Base-by-base conservation (phyloP, 2,329 filamentous ascomycete species). In the Pseudogymnoascus sp. region DNA sequence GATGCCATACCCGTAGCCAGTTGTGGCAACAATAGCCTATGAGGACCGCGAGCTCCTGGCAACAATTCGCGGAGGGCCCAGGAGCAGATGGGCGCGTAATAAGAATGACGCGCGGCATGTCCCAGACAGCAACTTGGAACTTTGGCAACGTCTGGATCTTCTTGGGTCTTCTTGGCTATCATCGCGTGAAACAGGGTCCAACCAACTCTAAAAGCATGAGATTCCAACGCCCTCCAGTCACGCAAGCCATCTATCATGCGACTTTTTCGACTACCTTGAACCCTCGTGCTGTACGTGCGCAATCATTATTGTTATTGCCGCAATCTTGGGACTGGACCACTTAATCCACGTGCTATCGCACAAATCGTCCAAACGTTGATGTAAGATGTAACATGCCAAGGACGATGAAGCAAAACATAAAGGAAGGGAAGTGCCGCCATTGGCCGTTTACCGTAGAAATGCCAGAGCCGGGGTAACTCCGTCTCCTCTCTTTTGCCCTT, bases 121-220 rank as follows among this genome's bases (percentile, higher is more conserved):
- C 26, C 47, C 47, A 33, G 47, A 56, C 26, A 13, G 4, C 47
- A 19, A 56, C 47, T 10, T 56, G 47, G 26, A 56, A 31, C 47
- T 33, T 56, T 33, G 26, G 26, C n/a, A 53, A 8, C 26, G 7
- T 33, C 47, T 56, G n/a, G 47, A 33, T 56, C 47, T 56, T 56
- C 47, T 56, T 56, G 47, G 47, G 31, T 19, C n/a, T 56, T 56
- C 47, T 56, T 56, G 47, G 47, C 47, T 56, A n/a, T 19, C 47
- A 56, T n/a, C n/a, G 10, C n/a, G 26, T 56, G 47, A 56, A 56
- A 56, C 47, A 7, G 29, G 26, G n/a, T 4, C 26, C 19, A 33
- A 56, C 47, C 14, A 56, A 53, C 24, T 19, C 24, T 31, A 53
- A 53, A 31, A 16, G 26, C 26, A 56, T 4, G 26, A 13, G 47